Base-by-base conservation (phyloP, 306 rosid species). In the Medicago lupulina region DNA sequence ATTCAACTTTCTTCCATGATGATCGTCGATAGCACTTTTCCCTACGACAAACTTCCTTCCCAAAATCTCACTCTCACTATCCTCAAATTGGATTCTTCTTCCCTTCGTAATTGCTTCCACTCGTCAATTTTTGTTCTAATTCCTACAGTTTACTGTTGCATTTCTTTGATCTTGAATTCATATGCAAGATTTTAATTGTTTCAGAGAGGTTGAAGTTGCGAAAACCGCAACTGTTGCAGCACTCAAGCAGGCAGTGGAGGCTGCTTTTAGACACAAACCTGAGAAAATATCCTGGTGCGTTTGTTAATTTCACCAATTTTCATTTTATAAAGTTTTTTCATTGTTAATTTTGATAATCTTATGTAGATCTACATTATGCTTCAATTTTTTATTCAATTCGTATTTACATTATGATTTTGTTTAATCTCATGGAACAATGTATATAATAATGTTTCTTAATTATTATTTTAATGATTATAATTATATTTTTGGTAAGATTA, bases 231-330 rank as follows among this genome's bases (percentile, higher is more conserved):
- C 92, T 34, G 82, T 94, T 77, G 88, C 84, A 3, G 92, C 86
- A 46, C 87, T 92, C 38, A 91, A 87, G 79, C 80, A 57, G 47
- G 93, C 96, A 0, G 95, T 94, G 53, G 95, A 94, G 83, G 83
- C 80, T 0, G 87, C 81, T 73, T 94, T 90, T 70, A 76, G 82
- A 75, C 86, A 87, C 88, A 74, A 80, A 46, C 90, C 93, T 0
- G 88, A 85, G 60, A 88, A 88, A 82, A 88, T 94, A 74, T 90
- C 97, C 67, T 94, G 97, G 98, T 93, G 71, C 67, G 80, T 83
- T 21, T 75, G 36, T 76, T 12, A 19, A 54, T 65, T 71, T 76
- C 15, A 3, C 60, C 41, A 14, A 39, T 68, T 72, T 75, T 65
- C 18, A 50, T 28, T 77, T 47, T 38, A 8, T 18, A 50, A 40